These are phyloP conservation scores for Pichia scutulata DNA, from an alignment of 805 yeast species.

Conservation along the genomic window DNA sequence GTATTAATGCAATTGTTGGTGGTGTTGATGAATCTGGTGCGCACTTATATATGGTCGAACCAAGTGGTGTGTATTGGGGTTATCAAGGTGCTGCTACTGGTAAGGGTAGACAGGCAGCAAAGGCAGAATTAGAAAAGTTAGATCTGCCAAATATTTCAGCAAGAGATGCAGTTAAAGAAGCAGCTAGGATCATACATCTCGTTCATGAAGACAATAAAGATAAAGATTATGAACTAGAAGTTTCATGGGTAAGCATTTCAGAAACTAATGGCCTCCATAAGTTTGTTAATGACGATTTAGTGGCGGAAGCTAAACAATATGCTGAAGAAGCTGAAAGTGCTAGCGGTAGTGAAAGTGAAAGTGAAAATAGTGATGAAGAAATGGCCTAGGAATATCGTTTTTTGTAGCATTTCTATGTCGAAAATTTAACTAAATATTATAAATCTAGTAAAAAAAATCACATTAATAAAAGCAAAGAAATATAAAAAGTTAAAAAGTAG, in stretches of 20 bases:
- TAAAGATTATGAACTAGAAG: constrained; percentile 91
- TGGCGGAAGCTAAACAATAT: constrained; percentile 73
- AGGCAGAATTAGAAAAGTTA: constrained; percentile 89
- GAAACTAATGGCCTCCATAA: constrained; percentile 79
- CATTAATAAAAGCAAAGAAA: background rate
- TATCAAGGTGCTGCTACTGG: constrained; percentile 97
- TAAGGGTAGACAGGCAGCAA: constrained; percentile 97
- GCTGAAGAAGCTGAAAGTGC: constrained; percentile 82
- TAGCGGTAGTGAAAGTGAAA: constrained; percentile 47
- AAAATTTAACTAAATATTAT: background rate
- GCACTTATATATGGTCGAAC: constrained; percentile 94
- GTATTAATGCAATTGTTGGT: constrained; percentile 85
- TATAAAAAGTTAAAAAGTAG: background rate
- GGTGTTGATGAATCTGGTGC: constrained; percentile 83
- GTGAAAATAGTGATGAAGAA: constrained; percentile 23
- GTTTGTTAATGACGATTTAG: constrained; percentile 68
- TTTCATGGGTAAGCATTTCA: constrained; percentile 74
- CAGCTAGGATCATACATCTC: constrained; percentile 84
- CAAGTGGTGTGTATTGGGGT: constrained; percentile 97
- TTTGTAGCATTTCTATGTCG: background rate
- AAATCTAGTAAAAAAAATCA: background rate
- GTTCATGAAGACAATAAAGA: constrained; percentile 98
- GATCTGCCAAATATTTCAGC: constrained; percentile 62
- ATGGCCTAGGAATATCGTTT: constrained; percentile 24
- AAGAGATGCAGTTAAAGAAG: constrained; percentile 82